phyloP scores from a whole-genome alignment of 2,329 filamentous ascomycete species.

The Monosporascus ibericus region DNA sequence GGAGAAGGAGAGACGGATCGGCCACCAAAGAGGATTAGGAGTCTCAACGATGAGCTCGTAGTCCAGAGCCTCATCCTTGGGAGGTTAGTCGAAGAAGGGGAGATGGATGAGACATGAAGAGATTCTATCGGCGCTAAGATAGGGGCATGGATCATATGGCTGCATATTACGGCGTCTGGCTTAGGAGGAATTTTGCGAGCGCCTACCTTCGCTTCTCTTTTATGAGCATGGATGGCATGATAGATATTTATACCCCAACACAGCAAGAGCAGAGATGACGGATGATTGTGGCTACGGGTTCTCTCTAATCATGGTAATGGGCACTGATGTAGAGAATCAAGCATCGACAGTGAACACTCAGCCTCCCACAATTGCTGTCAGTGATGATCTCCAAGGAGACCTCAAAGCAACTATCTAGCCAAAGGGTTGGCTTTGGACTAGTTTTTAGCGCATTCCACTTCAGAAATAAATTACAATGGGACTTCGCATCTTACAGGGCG shows the following conservation, averaged over 20 bases:
- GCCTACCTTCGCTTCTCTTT: not conserved
- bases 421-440: no score
- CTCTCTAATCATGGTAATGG: no score
- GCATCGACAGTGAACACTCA: no score
- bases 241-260: not conserved
- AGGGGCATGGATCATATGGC: not conserved
- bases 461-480: no score
- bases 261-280: not conserved
- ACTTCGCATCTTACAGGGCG: no score
- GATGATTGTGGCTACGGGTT: not conserved
- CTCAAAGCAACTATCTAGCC: no score
- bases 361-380: no score
- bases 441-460: no score
- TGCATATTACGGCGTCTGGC: not conserved
- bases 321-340: no score
- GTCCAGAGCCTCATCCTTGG: slow-evolving; percentile 90
- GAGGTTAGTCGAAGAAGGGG: slow-evolving; percentile 61
- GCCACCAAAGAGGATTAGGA: slow-evolving; percentile 48
- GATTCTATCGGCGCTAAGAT: not conserved
- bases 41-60: slow-evolving; percentile 80
- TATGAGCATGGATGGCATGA: not conserved
- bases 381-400: no score
- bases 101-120: slow-evolving; percentile 27
- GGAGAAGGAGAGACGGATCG: slow-evolving; percentile 26
- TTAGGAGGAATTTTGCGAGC: not conserved